Base-by-base conservation (phyloP, 202 grass and related monocot genomes). In the Carex sylvatica region DNA sequence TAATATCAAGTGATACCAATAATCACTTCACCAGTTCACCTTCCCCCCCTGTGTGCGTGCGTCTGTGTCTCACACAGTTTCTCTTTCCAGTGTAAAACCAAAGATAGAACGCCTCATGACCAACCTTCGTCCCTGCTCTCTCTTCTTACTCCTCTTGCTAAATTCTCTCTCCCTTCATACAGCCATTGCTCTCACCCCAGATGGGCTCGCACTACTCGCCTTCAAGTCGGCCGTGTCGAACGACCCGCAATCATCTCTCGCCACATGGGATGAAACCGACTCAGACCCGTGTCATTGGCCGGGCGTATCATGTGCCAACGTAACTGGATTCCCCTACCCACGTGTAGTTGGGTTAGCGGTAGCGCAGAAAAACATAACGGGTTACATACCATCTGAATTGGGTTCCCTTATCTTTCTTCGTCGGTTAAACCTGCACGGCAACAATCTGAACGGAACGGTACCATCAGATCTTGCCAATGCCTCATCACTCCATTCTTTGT, bases 321-420 rank as follows among this genome's bases (percentile, higher is more conserved):
- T 88, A 6, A 80, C 92, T 24, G 83, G 89, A 24, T 87, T 70
- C 63, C 8, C 78, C 24, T 87, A 80, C n/a, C 88, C 83, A 60
- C 86, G 70, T 67, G 94, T 97, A 22, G 82, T 97, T 3, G 84
- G 87, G n/a, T 2, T 97, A 13, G 92, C 88, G 9, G 78, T 97
- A 9, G 89, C 92, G 0, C 90, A 91, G 0, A 94, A 91, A 88
- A 97, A 97, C 81, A 55, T 97, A 51, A 89, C 94, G 4, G 94
- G 94, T 0, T 97, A 97, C 85, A 94, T 97, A 81, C 94, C 94
- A 0, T 97, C 94, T 0, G 92, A 94, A 91, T 82, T 97, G 31
- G 95, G 95, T 20, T 89, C 87, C 8, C 84, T 98, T 49, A 87
- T 93, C 2, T 98, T 94, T 89, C 92, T 97, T 85, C 92, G 92